A percentile compares a stretch with the other conserved stretches of the same genome.
phyloP scores from a whole-genome alignment of 1,139 yeast genomes.

The Saccharomyces hybrid region DNA sequence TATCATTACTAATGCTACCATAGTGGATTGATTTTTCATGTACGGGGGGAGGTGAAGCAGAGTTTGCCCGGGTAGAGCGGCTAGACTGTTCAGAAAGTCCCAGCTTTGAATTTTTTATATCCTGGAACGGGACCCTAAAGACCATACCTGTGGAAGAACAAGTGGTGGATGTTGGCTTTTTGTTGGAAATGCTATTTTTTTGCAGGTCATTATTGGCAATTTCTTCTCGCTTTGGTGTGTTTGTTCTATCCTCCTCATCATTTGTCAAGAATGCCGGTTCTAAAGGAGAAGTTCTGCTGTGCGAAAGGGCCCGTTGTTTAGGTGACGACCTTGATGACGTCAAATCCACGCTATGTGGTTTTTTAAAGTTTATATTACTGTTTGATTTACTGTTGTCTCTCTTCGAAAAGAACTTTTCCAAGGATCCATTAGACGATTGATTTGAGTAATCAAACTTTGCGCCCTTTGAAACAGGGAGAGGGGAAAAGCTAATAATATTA shows the following conservation, averaged over 20 bases:
- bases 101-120: constrained; percentile 16
- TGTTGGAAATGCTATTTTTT: neutral
- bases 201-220: neutral
- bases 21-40: neutral
- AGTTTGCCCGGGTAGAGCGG: neutral
- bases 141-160: constrained; percentile 31
- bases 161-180: constrained; percentile 11
- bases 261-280: neutral
- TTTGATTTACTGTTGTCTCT: neutral
- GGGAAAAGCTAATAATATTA: constrained; percentile 10
- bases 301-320: neutral
- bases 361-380: neutral
- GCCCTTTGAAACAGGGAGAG: constrained; percentile 8
- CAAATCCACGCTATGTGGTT: neutral
- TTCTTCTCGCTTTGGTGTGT: neutral
- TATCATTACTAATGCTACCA: neutral
- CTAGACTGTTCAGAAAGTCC: neutral
- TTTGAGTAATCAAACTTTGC: constrained; percentile 5
- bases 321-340: neutral
- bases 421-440: constrained; percentile 23
- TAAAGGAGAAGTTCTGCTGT: neutral
- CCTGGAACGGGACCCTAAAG: constrained; percentile 59
- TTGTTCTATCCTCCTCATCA: neutral
- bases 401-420: constrained; percentile 24
- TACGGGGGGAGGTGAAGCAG: neutral